Percentiles rank a stretch among this genome's conserved stretches.
phyloP scores from a whole-genome alignment of 768 basidiomycete genomes.

The Mycena polygramma region DNA sequence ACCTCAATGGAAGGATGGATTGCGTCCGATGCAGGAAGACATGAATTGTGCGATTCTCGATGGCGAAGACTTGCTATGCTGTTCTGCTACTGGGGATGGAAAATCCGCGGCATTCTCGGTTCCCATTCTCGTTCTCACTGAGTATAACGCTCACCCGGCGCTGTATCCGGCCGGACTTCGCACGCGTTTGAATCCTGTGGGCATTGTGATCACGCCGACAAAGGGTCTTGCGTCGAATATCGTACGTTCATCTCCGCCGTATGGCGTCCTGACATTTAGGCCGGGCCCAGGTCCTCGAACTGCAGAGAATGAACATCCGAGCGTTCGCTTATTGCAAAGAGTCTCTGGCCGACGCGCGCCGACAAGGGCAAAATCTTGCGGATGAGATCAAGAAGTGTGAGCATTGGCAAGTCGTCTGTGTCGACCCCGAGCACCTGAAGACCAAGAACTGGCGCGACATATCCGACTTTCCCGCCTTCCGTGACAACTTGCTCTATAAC shows the following conservation, averaged over 20 bases:
- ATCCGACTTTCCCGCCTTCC: neutral
- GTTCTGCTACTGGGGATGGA: neutral
- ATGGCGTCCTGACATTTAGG: neutral
- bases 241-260: neutral
- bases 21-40: neutral
- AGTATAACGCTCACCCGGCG: neutral
- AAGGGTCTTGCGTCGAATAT: neutral
- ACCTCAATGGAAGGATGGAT: neutral
- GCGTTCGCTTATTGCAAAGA: neutral
- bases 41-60: neutral
- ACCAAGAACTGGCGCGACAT: neutral
- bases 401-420: neutral
- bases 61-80: neutral
- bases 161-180: neutral
- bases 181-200: neutral
- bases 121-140: neutral
- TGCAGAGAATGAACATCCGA: neutral
- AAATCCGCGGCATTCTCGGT: neutral
- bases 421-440: neutral
- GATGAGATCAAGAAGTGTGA: neutral
- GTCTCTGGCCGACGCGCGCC: neutral
- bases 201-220: neutral
- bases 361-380: neutral
- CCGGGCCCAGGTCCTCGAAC: neutral
- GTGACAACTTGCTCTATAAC: neutral